These are phyloP conservation scores for Barbarea vulgaris DNA, from an alignment of 345 rosid genomes.

Conservation along the genomic window DNA sequence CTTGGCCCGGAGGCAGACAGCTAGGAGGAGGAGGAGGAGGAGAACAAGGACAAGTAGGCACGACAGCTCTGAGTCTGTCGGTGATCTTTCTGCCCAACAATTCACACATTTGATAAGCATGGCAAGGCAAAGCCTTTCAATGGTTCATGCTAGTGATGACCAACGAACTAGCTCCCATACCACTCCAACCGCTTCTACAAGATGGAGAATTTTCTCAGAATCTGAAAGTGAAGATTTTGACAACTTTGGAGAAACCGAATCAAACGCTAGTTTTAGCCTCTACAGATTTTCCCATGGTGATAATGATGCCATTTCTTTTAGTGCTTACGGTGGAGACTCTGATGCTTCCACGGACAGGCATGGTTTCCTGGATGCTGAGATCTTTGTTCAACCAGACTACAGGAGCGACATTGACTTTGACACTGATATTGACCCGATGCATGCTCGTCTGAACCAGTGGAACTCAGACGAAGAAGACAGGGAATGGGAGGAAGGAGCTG, in stretches of 20 bases:
- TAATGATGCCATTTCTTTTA: constrained; percentile 67
- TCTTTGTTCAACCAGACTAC: constrained; percentile 50
- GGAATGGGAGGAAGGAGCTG: constrained; percentile 48
- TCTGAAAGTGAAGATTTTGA: constrained; percentile 78
- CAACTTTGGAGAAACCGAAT: constrained; percentile 61
- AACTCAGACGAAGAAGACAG: constrained; percentile 66
- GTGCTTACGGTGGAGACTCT: constrained; percentile 74
- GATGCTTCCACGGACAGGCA: constrained; percentile 77
- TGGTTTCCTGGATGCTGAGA: constrained; percentile 55
- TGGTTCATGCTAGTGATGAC: constrained; percentile 35
- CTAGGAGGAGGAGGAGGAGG: constrained; percentile 49
- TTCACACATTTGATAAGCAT: constrained; percentile 58
- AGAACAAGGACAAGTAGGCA: constrained; percentile 53
- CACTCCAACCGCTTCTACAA: constrained; percentile 62
- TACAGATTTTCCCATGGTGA: constrained; percentile 57
- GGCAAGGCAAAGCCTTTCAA: constrained; percentile 57
- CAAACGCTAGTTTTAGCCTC: constrained; percentile 58
- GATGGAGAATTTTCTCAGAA: constrained; percentile 76
- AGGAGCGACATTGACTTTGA: constrained; percentile 65
- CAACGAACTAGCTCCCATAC: constrained; percentile 49
- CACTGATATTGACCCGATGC: constrained; percentile 95
- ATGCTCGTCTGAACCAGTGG: constrained; percentile 78
- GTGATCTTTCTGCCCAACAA: constrained; percentile 57
- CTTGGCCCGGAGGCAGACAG: constrained; percentile 43
- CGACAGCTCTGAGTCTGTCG: constrained; percentile 69